Evolutionary conservation across 176 grass and related monocot genomes (phyloP).

Genomic region (Dactylis glomerata): DNA sequence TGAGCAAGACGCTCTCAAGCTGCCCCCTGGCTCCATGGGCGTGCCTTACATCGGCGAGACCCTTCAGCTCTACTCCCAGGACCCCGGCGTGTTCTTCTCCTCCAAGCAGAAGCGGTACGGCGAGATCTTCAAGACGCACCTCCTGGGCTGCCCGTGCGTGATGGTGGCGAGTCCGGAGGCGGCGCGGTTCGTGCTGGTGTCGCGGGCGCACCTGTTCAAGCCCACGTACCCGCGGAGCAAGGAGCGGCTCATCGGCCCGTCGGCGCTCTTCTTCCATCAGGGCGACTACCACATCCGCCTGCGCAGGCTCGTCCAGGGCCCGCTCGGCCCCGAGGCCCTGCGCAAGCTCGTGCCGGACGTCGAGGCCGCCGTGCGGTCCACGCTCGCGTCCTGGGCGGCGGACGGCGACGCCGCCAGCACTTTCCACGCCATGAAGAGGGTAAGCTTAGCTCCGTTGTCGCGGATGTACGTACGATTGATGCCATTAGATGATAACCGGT

Average conservation of each 20-base stretch:
- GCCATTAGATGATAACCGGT: neutral
- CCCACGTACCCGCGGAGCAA: slow-evolving; percentile 93
- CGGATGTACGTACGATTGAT: neutral
- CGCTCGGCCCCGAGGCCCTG: slow-evolving; percentile 60
- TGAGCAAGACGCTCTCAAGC: neutral
- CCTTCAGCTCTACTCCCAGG: slow-evolving; percentile 86
- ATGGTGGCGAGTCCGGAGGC: slow-evolving; percentile 99
- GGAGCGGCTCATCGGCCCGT: slow-evolving; percentile 87
- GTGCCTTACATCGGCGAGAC: slow-evolving; percentile 97
- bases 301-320: slow-evolving; percentile 63
- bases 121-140: slow-evolving; percentile 86
- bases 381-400: slow-evolving; percentile 47
- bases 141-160: slow-evolving; percentile 89
- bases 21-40: slow-evolving; percentile 90
- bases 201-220: slow-evolving; percentile 70
- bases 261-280: slow-evolving; percentile 96
- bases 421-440: slow-evolving; percentile 81
- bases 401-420: slow-evolving; percentile 37
- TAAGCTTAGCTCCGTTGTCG: neutral
- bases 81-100: slow-evolving; percentile 85
- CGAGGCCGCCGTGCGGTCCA: slow-evolving; percentile 45
- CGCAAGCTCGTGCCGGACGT: slow-evolving; percentile 61
- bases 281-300: slow-evolving; percentile 85
- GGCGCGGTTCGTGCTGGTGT: slow-evolving; percentile 83
- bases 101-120: slow-evolving; percentile 84